These are phyloP conservation scores for Boletus edulis DNA, from an alignment of 768 basidiomycete species.

Conservation along the genomic window DNA sequence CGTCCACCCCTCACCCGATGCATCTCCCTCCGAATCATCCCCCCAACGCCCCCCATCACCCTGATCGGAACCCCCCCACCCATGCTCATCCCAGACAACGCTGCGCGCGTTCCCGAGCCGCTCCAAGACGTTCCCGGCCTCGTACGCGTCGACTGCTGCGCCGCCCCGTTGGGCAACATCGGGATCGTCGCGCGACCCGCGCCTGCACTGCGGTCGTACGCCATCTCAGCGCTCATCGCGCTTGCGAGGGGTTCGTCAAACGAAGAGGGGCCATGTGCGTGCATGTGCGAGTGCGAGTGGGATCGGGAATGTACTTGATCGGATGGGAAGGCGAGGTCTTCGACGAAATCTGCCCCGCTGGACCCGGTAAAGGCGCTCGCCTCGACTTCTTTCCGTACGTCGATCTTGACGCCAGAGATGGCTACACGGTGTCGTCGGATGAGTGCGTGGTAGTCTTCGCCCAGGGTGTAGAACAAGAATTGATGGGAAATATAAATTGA, in stretches of 20 bases:
- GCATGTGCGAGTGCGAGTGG: constrained; percentile 29
- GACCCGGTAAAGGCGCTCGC: constrained; percentile 48
- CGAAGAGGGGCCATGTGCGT: constrained; percentile 42
- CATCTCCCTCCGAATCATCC: constrained; percentile 55
- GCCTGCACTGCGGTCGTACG: constrained; percentile 39
- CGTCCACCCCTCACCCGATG: constrained; percentile 12
- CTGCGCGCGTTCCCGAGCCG: constrained; percentile 10
- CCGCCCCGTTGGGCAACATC: constrained; percentile 74
- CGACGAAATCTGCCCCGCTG: constrained; percentile 21
- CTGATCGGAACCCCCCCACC: constrained; percentile 46
- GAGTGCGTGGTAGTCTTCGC: constrained; percentile 79
- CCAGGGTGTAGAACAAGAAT: constrained; percentile 75
- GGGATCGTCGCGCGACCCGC: constrained; percentile 50
- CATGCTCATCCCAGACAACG: constrained; percentile 19
- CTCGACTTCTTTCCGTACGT: constrained; percentile 71
- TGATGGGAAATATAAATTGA: constrained; percentile 84
- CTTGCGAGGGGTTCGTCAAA: constrained; percentile 77
- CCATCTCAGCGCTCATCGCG: constrained; percentile 65
- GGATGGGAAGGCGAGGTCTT: constrained; percentile 14
- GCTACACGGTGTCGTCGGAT: constrained; percentile 63
- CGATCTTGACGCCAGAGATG: constrained; percentile 54
- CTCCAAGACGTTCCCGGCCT: constrained; percentile 14
- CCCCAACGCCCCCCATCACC: constrained; percentile 59
- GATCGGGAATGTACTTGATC: constrained; percentile 4
- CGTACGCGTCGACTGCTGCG: constrained; percentile 12